Conservation (phyloP, 176 grass and related monocot species). For the Oryza officinalis region DNA sequence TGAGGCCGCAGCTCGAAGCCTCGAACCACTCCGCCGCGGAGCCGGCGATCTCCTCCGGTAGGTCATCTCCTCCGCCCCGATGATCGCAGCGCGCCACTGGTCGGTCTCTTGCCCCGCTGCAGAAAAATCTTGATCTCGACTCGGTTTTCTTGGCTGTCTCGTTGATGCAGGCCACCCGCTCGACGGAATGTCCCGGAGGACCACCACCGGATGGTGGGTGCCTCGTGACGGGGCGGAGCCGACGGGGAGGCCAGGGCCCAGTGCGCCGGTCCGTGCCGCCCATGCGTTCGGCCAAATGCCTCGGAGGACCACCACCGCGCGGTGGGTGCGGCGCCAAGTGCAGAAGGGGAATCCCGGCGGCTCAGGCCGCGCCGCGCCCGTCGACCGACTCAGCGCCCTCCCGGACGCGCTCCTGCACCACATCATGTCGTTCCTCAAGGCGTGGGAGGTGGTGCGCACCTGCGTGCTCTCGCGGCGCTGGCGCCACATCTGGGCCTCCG, state of each 20-base stretch:
- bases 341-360: neutral
- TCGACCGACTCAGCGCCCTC: constrained; percentile 40
- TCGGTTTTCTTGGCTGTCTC: no score
- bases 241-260: neutral
- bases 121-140: no score
- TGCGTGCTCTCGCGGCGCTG: constrained; percentile 35
- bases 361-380: neutral
- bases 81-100: no score
- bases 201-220: neutral
- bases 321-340: no score
- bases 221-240: neutral
- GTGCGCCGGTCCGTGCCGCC: no score
- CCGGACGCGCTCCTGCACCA: constrained; percentile 42
- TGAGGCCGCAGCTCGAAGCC: neutral
- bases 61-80: neutral
- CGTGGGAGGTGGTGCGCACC: constrained; percentile 49
- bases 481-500: constrained; percentile 37
- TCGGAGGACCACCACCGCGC: no score
- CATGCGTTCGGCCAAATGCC: neutral
- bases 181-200: neutral
- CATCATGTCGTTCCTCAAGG: constrained; percentile 21
- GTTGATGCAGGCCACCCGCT: neutral
- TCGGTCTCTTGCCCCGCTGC: neutral
- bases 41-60: neutral
- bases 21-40: no score